Conservation (phyloP, 73 alveolate genomes). For the Halteria grandinella region DNA sequence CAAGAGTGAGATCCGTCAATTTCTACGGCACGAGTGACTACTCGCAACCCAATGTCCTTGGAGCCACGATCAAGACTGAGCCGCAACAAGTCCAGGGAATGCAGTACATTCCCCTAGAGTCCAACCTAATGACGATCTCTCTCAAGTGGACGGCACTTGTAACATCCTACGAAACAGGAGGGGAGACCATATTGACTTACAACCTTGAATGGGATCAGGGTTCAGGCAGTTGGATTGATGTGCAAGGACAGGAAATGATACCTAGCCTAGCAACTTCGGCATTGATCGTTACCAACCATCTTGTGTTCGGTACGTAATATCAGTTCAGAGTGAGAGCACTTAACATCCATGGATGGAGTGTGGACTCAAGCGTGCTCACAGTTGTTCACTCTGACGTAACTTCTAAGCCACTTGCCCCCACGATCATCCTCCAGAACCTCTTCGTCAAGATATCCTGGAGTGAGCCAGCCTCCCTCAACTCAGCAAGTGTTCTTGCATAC, state of each 20-base stretch:
- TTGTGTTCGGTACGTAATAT: background rate
- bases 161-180: background rate
- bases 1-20: background rate
- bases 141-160: background rate
- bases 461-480: background rate
- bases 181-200: background rate
- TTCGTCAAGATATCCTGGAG: slow-evolving; percentile 23
- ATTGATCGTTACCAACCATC: background rate
- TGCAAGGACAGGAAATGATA: slow-evolving; percentile 5
- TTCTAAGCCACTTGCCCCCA: background rate
- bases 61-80: slow-evolving; percentile 7
- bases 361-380: background rate
- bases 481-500: background rate
- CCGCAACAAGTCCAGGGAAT: background rate
- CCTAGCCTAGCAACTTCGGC: background rate
- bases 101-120: background rate
- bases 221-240: background rate
- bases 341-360: slow-evolving; percentile 42
- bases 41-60: background rate
- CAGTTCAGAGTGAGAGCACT: slow-evolving; percentile 17
- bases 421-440: background rate
- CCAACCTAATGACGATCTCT: background rate
- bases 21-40: background rate
- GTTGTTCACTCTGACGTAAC: background rate
- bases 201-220: slow-evolving; percentile 5